phyloP scores from a whole-genome alignment of 2,329 filamentous ascomycete genomes.

The Nannizziopsis arthrosporioides region DNA sequence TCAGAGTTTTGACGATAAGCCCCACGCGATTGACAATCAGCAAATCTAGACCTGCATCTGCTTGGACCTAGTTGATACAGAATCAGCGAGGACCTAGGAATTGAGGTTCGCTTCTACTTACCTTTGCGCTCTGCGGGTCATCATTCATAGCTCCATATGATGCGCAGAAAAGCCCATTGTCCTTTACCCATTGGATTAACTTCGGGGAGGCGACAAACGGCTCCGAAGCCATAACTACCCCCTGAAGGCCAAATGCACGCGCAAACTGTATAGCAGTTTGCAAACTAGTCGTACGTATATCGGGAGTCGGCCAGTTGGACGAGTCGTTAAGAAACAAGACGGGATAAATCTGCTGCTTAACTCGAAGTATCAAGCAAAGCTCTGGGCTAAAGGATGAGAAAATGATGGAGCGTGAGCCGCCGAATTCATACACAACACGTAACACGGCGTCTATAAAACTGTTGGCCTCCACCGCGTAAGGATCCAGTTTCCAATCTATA shows the following conservation, averaged over 20 bases:
- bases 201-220: constrained; percentile 27
- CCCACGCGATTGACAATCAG: constrained; percentile 16
- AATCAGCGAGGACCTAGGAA: no score
- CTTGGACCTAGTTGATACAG: constrained; percentile 14
- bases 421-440: constrained; percentile 19
- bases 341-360: constrained; percentile 19
- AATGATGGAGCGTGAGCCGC: constrained; percentile 23
- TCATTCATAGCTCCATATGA: constrained; percentile 28
- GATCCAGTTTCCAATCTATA: constrained; percentile 23
- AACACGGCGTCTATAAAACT: constrained; percentile 31
- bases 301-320: constrained; percentile 18
- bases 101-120: constrained; percentile 7
- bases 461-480: constrained; percentile 30
- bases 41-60: constrained; percentile 16
- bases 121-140: constrained; percentile 16
- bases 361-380: constrained; percentile 18
- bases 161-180: constrained; percentile 23
- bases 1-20: constrained; percentile 10
- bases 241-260: constrained; percentile 26
- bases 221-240: constrained; percentile 30
- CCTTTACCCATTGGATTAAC: constrained; percentile 26
- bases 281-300: constrained; percentile 27
- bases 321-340: constrained; percentile 22
- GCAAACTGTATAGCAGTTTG: constrained; percentile 31
- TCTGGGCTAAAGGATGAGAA: constrained; percentile 22